Evolutionary conservation across 2,329 filamentous ascomycete genomes (phyloP).

Genomic region (Ophiostoma pallidulum): DNA sequence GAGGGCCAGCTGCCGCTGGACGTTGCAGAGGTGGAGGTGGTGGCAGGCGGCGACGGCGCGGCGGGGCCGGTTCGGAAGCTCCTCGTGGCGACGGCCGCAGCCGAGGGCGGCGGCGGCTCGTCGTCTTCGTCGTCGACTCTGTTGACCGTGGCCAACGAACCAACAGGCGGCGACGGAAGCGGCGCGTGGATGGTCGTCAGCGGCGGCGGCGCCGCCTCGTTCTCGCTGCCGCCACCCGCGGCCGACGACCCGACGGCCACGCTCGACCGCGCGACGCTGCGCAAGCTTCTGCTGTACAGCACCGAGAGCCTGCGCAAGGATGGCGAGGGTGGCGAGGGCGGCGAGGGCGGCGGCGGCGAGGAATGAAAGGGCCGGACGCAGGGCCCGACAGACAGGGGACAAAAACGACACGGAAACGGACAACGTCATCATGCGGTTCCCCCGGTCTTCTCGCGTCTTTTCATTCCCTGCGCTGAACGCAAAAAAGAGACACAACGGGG

Average conservation of each 20-base stretch:
- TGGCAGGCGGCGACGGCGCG: not conserved
- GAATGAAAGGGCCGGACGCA: too few species aligned
- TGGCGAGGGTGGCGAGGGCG: conserved; percentile 20
- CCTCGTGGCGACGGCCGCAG: conserved; percentile 1
- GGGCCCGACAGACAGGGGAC: too few species aligned
- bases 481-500: too few species aligned
- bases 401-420: too few species aligned
- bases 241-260: conserved; percentile 3
- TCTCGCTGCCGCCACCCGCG: conserved; percentile 9
- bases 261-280: conserved; percentile 28
- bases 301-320: conserved; percentile 40
- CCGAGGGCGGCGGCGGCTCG: not conserved
- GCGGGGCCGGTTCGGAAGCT: too few species aligned
- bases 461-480: too few species aligned
- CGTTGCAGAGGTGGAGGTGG: conserved; percentile 21
- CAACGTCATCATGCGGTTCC: too few species aligned
- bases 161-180: too few species aligned
- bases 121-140: conserved; percentile 14
- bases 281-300: conserved; percentile 35
- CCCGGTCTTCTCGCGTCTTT: too few species aligned
- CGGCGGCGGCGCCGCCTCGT: conserved; percentile 9
- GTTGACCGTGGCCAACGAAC: conserved; percentile 18
- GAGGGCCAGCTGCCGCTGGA: conserved; percentile 49
- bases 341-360: not conserved
- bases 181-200: conserved; percentile 3